phyloP scores from a whole-genome alignment of 257 asterid genomes.

The Nicotiana obtusifolia region DNA sequence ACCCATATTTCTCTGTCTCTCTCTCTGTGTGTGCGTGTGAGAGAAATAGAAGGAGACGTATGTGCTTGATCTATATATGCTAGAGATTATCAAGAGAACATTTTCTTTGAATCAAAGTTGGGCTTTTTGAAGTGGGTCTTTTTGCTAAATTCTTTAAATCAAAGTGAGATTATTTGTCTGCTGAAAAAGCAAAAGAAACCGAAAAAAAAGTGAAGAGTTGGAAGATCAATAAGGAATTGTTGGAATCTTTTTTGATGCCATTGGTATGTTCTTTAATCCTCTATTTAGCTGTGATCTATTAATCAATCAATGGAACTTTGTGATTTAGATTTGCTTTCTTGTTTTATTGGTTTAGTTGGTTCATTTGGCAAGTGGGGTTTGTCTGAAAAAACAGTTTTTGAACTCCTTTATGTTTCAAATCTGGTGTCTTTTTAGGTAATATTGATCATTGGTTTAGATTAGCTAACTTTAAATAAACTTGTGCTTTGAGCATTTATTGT shows the following conservation, averaged over 20 bases:
- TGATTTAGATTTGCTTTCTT: background rate
- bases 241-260: background rate
- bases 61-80: background rate
- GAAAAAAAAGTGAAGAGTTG: background rate
- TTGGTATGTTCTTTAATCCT: background rate
- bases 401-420: background rate
- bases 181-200: background rate
- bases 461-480: background rate
- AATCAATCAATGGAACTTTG: background rate
- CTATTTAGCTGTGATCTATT: background rate
- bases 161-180: background rate
- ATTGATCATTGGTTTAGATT: background rate
- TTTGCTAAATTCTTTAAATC: background rate
- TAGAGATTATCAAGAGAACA: background rate
- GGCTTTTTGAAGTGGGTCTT: background rate
- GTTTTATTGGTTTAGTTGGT: background rate
- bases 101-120: background rate
- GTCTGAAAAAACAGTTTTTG: background rate
- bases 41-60: background rate
- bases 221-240: background rate
- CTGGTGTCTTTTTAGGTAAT: background rate
- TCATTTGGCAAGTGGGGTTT: background rate
- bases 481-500: background rate
- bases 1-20: constrained; percentile 8
- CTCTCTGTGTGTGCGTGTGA: constrained; percentile 9